Conservation (phyloP, 73 alveolate genomes). For the Paramecium sexaurelia region DNA sequence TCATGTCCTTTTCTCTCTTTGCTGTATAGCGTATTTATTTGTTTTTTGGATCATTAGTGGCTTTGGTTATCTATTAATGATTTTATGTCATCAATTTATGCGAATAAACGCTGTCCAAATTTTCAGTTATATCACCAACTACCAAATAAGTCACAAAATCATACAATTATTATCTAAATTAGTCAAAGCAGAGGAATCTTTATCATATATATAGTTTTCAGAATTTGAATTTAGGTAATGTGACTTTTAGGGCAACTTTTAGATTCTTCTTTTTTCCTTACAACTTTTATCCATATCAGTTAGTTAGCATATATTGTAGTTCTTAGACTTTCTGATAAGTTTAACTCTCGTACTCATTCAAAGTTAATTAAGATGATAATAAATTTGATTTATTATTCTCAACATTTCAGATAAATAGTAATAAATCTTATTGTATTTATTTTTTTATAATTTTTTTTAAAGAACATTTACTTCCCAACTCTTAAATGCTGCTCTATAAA, state of each 20-base stretch:
- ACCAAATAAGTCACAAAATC: neutral
- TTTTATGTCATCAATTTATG: neutral
- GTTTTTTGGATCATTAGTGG: neutral
- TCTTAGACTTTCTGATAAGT: neutral
- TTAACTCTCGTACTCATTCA: neutral
- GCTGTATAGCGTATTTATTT: neutral
- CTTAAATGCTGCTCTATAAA: neutral
- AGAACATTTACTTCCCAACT: neutral
- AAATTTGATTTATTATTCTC: neutral
- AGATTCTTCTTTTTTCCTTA: neutral
- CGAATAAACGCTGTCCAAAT: slow-evolving; percentile 31
- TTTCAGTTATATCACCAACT: slow-evolving; percentile 34
- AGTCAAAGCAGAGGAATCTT: neutral
- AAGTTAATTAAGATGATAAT: neutral
- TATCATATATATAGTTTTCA: neutral
- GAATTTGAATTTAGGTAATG: neutral
- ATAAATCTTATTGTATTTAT: neutral
- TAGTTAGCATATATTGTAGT: neutral
- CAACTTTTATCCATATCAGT: neutral
- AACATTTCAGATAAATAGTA: neutral
- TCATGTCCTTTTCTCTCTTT: neutral
- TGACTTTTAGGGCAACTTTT: neutral
- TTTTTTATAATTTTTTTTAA: neutral
- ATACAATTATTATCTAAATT: neutral
- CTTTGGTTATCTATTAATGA: neutral